Percentiles rank a stretch among this genome's conserved stretches.
These are phyloP conservation scores for Hypoxylon fuscum DNA, from an alignment of 495 filamentous ascomycete genomes.

Conservation along the genomic window DNA sequence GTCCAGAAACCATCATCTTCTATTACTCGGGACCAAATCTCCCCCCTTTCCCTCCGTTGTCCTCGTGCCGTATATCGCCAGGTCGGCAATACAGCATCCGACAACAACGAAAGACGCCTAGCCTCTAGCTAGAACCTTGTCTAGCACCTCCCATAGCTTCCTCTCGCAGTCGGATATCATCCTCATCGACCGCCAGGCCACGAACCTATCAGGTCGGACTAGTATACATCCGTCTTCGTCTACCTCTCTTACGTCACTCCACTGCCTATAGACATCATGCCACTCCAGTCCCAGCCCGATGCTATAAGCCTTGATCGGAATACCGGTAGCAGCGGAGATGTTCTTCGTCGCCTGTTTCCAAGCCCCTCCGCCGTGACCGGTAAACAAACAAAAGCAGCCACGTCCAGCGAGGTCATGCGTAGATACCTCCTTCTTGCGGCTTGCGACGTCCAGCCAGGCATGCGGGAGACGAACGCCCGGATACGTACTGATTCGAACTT, in stretches of 20 bases:
- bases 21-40: too few species aligned
- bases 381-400: constrained; percentile 57
- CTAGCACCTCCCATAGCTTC: too few species aligned
- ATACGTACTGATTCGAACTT: constrained; percentile 56
- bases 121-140: too few species aligned
- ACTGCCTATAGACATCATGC: constrained; percentile 63
- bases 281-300: constrained; percentile 62
- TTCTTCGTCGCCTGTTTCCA: constrained; percentile 59
- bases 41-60: too few species aligned
- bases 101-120: too few species aligned
- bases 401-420: constrained; percentile 64
- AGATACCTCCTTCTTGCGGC: constrained; percentile 53
- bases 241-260: constrained; percentile 54
- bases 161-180: too few species aligned
- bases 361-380: constrained; percentile 58
- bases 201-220: constrained; percentile 58
- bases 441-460: constrained; percentile 60
- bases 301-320: constrained; percentile 53
- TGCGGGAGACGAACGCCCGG: constrained; percentile 63
- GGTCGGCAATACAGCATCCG: too few species aligned
- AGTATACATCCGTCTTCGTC: constrained; percentile 63
- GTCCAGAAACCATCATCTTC: too few species aligned
- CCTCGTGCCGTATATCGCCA: too few species aligned
- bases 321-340: constrained; percentile 42
- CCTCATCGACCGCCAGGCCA: constrained; percentile 60